Base-by-base conservation (phyloP, 1,139 yeast species). In the Kluyveromyces marxianus region DNA sequence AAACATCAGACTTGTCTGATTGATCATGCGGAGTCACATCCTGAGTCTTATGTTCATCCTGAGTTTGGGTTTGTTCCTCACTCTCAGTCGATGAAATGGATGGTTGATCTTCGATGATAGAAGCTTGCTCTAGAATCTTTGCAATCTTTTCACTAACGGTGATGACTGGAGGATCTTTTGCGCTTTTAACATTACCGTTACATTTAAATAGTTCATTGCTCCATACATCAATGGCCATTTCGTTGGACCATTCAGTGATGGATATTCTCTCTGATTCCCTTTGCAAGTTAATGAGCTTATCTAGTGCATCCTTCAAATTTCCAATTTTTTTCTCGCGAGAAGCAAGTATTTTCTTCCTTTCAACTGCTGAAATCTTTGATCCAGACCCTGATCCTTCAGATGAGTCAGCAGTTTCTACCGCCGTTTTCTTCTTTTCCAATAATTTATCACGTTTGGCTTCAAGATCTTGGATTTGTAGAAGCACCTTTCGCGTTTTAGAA, bases 361-460 rank as follows among this genome's bases (percentile, higher is more conserved):
- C 25, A 2, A 25, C 26, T 25, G 32, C 27, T 10, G 37, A 33
- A 2, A 34, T 44, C 46, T 50, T 50, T 2, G 33, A 8, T 6
- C 34, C 43, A 27, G 10, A 25, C 21, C 35, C 43, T 10, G 37
- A 7, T 7, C n/a, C 37, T 25, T 27, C 24, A 10, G 21, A 14
- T 14, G 21, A 14, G 21, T 14, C 21, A 14, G 21, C 21, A 14
- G 21, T 14, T 14, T 26, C 54, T 41, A 46, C 51, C 35, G 53
- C 27, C 8, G 47, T 37, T 25, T 52, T 50, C 25, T 56, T 56
- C 30, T 48, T 51, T 27, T 49, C 53, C 21, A 59, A 41, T 7
- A 62, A 37, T 5, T 38, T 44, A 41, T 62, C 65, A 28, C 63
- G 53, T 28, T 58, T 54, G 1, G 44, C 46, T 42, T 61, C 66